phyloP scores from a whole-genome alignment of 495 filamentous ascomycete species.

The Parathielavia hyrcaniae region DNA sequence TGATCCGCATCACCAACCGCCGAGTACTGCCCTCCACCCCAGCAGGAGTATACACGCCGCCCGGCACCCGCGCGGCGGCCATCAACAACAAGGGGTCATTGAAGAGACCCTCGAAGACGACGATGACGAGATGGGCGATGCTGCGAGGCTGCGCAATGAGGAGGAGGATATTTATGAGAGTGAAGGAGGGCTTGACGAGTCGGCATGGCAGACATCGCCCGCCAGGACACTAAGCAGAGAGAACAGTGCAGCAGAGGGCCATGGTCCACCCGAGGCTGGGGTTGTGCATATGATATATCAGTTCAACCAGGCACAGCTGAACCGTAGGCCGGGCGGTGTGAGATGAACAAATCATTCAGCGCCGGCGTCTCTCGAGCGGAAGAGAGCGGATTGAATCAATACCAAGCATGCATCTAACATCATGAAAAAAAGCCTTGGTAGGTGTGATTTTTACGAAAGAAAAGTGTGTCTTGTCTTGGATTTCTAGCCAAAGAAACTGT shows the following conservation, averaged over 20 bases:
- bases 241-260: slow-evolving; percentile 30
- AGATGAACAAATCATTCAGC: slow-evolving; percentile 23
- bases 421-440: too few relatives aligned
- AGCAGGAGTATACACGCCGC: slow-evolving; percentile 22
- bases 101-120: slow-evolving; percentile 45
- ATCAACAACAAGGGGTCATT: slow-evolving; percentile 44
- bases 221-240: slow-evolving; percentile 38
- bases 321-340: slow-evolving; percentile 40
- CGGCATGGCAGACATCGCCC: slow-evolving; percentile 49
- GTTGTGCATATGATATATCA: slow-evolving; percentile 86
- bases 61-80: slow-evolving; percentile 37
- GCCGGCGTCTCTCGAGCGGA: not conserved
- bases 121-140: slow-evolving; percentile 54
- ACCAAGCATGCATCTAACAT: not conserved
- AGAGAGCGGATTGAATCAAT: too few relatives aligned
- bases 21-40: slow-evolving; percentile 15
- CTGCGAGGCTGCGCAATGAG: slow-evolving; percentile 70
- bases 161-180: slow-evolving; percentile 47
- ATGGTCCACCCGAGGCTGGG: slow-evolving; percentile 46
- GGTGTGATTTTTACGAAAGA: too few relatives aligned
- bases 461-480: too few relatives aligned
- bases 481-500: too few relatives aligned
- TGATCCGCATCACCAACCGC: slow-evolving; percentile 82
- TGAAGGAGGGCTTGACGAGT: slow-evolving; percentile 43
- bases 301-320: slow-evolving; percentile 78